A percentile compares a stretch with the other conserved stretches of the same genome.
These are phyloP conservation scores for Geotrichum fermentans DNA, from an alignment of 1,139 yeast species.

Conservation along the genomic window DNA sequence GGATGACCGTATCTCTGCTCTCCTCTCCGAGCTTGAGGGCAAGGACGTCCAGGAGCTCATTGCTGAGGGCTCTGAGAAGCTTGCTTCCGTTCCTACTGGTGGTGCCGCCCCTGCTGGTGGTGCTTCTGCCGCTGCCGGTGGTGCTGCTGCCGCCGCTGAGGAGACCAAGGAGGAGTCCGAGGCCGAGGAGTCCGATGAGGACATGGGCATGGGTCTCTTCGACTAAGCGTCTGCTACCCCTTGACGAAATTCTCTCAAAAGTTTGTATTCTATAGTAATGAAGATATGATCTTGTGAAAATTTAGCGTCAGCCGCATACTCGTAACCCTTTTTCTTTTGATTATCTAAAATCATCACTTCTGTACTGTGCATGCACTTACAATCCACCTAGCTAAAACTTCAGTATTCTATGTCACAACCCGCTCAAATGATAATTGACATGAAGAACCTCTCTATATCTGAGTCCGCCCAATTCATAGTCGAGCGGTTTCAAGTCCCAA, in stretches of 20 bases:
- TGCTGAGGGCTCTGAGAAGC: slow-evolving; percentile 92
- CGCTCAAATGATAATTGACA: too few species aligned
- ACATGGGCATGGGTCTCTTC: slow-evolving; percentile 44
- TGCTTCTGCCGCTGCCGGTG: slow-evolving; percentile 65
- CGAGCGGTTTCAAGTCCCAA: too few species aligned
- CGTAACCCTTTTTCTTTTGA: too few species aligned
- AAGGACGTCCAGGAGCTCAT: slow-evolving; percentile 87
- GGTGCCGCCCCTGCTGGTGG: slow-evolving; percentile 83
- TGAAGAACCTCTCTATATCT: too few species aligned
- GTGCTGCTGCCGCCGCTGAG: slow-evolving; percentile 68
- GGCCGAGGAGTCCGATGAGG: slow-evolving; percentile 61
- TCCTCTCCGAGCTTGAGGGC: slow-evolving; percentile 90
- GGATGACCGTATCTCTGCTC: slow-evolving; percentile 77
- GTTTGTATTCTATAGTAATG: slow-evolving; percentile 9
- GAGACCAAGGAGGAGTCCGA: slow-evolving; percentile 48
- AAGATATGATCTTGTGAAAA: slow-evolving; percentile 2
- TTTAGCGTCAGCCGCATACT: too few species aligned
- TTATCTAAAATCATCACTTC: too few species aligned
- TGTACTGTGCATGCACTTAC: too few species aligned
- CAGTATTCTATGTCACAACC: too few species aligned
- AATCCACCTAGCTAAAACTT: too few species aligned
- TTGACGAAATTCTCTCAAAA: background rate
- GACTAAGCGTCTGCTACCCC: slow-evolving; percentile 32
- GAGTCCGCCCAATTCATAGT: too few species aligned
- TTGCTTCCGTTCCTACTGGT: slow-evolving; percentile 96